phyloP scores from a whole-genome alignment of 2,329 filamentous ascomycete species.

The Pseudocercospora fijiensis region DNA sequence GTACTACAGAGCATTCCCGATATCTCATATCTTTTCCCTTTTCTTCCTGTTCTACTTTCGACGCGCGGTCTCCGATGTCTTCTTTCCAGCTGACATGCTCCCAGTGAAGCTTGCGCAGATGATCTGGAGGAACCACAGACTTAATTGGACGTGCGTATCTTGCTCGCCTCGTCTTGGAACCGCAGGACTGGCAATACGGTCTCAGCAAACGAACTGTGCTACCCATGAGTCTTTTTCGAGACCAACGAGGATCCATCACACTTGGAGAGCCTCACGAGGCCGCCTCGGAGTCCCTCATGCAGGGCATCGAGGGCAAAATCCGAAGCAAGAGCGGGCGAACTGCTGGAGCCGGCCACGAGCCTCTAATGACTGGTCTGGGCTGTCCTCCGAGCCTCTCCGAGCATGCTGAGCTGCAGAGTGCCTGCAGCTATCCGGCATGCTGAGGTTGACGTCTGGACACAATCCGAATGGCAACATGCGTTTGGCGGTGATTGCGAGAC shows the following conservation, averaged over 20 bases:
- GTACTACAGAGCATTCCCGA: background rate
- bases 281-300: background rate
- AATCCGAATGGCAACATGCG: background rate
- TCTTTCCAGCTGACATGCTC: background rate
- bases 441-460: background rate
- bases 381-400: background rate
- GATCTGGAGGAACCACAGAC: background rate
- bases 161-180: background rate
- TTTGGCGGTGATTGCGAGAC: background rate
- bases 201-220: constrained; percentile 1
- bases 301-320: constrained; percentile 1
- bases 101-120: background rate
- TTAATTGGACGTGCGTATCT: background rate
- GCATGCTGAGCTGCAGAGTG: constrained; percentile 1
- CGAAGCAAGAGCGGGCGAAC: background rate
- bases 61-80: background rate
- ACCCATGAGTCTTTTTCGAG: background rate
- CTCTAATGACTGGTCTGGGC: background rate
- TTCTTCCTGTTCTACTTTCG: background rate
- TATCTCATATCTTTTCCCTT: background rate
- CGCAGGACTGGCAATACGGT: constrained; percentile 3
- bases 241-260: background rate
- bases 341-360: constrained; percentile 2
- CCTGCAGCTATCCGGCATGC: constrained; percentile 6
- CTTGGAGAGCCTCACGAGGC: background rate